Conservation (phyloP, 352 stramenopile species). For the Pythium biforme region DNA sequence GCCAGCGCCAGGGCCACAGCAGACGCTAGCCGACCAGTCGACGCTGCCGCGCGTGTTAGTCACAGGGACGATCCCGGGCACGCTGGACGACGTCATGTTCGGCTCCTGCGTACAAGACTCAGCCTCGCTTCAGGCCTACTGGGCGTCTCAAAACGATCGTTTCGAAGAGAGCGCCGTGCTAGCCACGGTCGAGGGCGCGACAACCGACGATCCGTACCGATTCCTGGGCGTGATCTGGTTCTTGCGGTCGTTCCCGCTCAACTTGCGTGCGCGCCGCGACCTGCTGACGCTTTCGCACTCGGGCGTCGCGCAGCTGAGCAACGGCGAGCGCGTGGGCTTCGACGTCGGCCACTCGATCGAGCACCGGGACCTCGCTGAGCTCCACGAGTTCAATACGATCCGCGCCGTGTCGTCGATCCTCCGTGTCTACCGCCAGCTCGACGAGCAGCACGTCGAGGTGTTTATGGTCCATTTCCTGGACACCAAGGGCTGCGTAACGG, state of each 20-base stretch:
- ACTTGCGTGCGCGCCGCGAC: conserved; percentile 41
- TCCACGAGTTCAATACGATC: conserved; percentile 34
- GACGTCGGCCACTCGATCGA: conserved; percentile 50
- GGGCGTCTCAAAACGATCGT: conserved; percentile 27
- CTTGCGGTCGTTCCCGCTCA: conserved; percentile 23
- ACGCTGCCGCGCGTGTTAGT: conserved; percentile 27
- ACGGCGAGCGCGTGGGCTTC: conserved; percentile 50
- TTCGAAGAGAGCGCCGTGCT: conserved; percentile 35
- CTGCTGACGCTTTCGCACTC: conserved; percentile 25
- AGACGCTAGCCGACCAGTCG: background rate
- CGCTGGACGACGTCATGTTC: conserved; percentile 56
- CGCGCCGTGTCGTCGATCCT: conserved; percentile 40
- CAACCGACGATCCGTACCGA: conserved; percentile 33
- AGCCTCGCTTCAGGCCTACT: conserved; percentile 24
- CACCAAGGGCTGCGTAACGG: conserved; percentile 5
- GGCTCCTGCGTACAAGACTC: conserved; percentile 45
- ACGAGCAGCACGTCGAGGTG: conserved; percentile 37
- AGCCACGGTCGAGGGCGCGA: conserved; percentile 27
- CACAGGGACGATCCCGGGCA: conserved; percentile 36
- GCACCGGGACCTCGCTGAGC: conserved; percentile 42
- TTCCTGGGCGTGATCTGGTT: conserved; percentile 38
- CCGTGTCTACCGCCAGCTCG: conserved; percentile 45
- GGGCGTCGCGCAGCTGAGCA: conserved; percentile 4
- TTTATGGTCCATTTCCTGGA: conserved; percentile 46
- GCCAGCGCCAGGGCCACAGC: background rate